Percentiles rank a stretch among this genome's conserved stretches.
Conservation (phyloP, 345 rosid species). For the Euphorbia peplus region DNA sequence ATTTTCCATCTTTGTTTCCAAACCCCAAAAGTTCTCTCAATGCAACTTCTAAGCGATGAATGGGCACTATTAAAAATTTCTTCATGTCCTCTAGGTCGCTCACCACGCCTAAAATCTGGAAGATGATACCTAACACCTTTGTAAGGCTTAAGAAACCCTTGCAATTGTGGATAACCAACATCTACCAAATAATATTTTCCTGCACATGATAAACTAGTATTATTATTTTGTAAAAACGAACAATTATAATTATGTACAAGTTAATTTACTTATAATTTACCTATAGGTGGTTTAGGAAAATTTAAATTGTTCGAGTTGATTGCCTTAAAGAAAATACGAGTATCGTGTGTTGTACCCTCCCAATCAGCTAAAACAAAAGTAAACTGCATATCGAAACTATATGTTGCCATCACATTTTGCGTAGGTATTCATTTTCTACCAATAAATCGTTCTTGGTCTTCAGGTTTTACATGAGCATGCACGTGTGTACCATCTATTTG, state of each 20-base stretch:
- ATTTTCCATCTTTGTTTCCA: too few relatives aligned
- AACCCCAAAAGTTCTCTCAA: background rate
- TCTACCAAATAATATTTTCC: background rate
- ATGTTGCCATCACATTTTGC: background rate
- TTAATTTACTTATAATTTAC: background rate
- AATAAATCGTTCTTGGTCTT: background rate
- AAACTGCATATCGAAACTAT: background rate
- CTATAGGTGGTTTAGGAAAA: background rate
- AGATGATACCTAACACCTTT: background rate
- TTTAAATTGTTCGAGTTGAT: background rate
- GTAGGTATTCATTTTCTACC: background rate
- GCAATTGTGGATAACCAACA: background rate
- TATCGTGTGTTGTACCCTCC: background rate
- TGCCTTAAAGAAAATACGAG: background rate
- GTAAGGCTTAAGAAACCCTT: background rate
- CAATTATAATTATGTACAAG: too few relatives aligned
- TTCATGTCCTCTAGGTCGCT: background rate
- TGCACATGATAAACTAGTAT: too few relatives aligned
- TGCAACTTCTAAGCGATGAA: background rate
- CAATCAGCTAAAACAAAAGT: background rate
- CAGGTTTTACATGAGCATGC: background rate
- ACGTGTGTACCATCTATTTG: background rate
- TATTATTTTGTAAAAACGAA: too few relatives aligned
- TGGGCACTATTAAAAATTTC: background rate
- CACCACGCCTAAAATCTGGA: background rate